Evolutionary conservation across 225 moss, liverwort and hornwort species (phyloP).

Genomic region (Takakia lepidozioides): DNA sequence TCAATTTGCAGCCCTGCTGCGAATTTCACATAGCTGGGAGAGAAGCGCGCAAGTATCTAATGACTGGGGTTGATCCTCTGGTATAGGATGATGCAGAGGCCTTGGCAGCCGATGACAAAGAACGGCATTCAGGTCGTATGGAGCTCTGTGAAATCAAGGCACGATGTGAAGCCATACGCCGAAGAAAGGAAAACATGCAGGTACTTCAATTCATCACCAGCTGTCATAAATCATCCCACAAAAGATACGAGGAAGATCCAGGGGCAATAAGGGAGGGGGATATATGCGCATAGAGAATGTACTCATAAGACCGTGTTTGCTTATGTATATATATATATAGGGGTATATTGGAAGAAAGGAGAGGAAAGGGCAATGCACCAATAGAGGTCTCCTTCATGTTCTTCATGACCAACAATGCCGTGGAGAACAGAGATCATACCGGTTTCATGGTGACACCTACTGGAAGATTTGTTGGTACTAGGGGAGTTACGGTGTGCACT

Average conservation of each 20-base stretch:
- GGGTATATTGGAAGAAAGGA: neutral
- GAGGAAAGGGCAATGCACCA: too few species aligned
- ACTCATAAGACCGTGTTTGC: neutral
- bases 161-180: constrained; percentile 38
- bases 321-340: neutral
- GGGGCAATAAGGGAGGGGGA: too few species aligned
- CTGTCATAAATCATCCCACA: neutral
- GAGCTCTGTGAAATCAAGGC: constrained; percentile 56
- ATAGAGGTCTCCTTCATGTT: too few species aligned
- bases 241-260: neutral
- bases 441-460: too few species aligned
- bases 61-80: neutral
- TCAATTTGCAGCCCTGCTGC: neutral
- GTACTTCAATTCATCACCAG: constrained; percentile 9
- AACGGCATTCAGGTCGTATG: constrained; percentile 50
- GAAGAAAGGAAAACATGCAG: constrained; percentile 58
- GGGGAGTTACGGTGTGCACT: neutral
- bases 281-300: neutral
- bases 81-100: constrained; percentile 44
- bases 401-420: too few species aligned
- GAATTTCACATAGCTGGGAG: neutral
- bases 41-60: neutral
- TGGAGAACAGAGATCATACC: too few species aligned
- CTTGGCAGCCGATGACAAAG: constrained; percentile 59
- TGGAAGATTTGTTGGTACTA: neutral